phyloP scores from a whole-genome alignment of 257 asterid genomes.

The Cruciata laevipes region DNA sequence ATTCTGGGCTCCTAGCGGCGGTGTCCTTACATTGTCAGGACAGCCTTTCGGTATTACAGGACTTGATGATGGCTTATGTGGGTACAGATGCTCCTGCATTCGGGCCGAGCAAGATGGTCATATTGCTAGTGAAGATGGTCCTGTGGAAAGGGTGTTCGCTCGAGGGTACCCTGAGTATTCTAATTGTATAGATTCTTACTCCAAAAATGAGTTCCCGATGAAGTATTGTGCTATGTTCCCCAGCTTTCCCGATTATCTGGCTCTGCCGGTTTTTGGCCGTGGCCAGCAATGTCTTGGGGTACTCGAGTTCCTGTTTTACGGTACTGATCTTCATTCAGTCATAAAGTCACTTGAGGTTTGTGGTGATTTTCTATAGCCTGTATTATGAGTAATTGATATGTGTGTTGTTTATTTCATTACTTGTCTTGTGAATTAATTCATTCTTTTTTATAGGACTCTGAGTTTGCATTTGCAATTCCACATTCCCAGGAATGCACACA shows the following conservation, averaged over 20 bases:
- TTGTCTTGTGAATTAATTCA: neutral
- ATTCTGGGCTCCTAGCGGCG: neutral
- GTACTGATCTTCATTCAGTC: neutral
- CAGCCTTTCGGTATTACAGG: neutral
- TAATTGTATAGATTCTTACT: neutral
- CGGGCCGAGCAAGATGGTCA: neutral
- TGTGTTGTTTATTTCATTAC: neutral
- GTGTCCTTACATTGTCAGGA: neutral
- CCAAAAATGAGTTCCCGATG: neutral
- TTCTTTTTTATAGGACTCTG: neutral
- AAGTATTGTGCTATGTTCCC: neutral
- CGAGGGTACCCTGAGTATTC: slow-evolving; percentile 6
- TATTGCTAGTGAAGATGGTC: neutral
- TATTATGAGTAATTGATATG: neutral
- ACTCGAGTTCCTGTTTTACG: neutral
- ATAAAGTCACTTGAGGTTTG: neutral
- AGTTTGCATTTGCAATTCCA: neutral
- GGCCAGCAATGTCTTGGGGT: neutral
- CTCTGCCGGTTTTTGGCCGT: neutral
- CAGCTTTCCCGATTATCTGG: neutral
- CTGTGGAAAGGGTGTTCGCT: neutral
- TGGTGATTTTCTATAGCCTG: neutral
- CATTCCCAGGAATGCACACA: neutral
- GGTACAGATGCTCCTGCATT: neutral
- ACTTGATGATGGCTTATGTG: neutral